Percentiles rank a stretch among this genome's conserved stretches.
phyloP scores from a whole-genome alignment of 371 early-diverging fungal genomes.

The Saksenaea oblongispora region DNA sequence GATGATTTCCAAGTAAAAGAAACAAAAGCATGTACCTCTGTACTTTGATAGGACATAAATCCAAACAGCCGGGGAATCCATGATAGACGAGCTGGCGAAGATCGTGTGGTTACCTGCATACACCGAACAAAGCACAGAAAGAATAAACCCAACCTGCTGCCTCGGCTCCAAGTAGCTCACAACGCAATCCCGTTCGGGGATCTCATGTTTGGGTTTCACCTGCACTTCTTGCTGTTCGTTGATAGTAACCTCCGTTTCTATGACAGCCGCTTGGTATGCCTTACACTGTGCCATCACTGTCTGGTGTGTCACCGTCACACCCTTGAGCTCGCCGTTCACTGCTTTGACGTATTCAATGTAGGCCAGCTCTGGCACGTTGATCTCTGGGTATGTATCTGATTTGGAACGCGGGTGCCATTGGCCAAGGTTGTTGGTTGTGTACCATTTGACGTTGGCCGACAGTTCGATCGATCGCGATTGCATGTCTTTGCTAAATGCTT shows the following conservation, averaged over 20 bases:
- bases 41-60: slow-evolving; percentile 63
- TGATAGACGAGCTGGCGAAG: slow-evolving; percentile 58
- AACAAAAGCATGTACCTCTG: slow-evolving; percentile 21
- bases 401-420: slow-evolving; percentile 52
- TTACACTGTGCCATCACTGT: slow-evolving; percentile 69
- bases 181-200: slow-evolving; percentile 43
- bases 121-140: slow-evolving; percentile 64
- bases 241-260: slow-evolving; percentile 13
- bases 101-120: slow-evolving; percentile 71
- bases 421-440: slow-evolving; percentile 72
- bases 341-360: slow-evolving; percentile 83
- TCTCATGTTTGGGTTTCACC: slow-evolving; percentile 5
- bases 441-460: slow-evolving; percentile 70
- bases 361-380: slow-evolving; percentile 58
- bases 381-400: slow-evolving; percentile 39
- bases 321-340: slow-evolving; percentile 78
- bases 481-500: slow-evolving; percentile 67
- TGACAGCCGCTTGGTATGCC: slow-evolving; percentile 21
- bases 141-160: slow-evolving; percentile 74
- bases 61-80: slow-evolving; percentile 69
- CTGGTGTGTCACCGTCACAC: slow-evolving; percentile 75
- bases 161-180: slow-evolving; percentile 74
- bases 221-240: neutral
- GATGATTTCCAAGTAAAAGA: neutral
- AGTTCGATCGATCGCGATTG: slow-evolving; percentile 53